phyloP scores from a whole-genome alignment of 495 filamentous ascomycete genomes.

The Recurvomyces mirabilis region DNA sequence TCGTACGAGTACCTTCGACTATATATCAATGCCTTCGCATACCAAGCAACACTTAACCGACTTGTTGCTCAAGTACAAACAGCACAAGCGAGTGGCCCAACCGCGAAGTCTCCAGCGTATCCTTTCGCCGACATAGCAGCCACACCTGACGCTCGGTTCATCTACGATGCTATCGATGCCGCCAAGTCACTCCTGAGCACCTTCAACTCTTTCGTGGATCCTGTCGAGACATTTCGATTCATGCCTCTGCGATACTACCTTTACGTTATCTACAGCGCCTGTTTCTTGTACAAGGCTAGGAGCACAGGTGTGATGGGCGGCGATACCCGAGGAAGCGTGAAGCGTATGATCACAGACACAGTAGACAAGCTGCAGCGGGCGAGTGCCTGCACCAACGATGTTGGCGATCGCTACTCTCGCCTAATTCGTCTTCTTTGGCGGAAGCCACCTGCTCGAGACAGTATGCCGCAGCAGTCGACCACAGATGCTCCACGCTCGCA shows the following conservation, averaged over 20 bases:
- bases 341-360: conserved; percentile 16
- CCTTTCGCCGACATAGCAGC: conserved; percentile 44
- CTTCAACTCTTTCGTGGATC: conserved; percentile 44
- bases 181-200: conserved; percentile 47
- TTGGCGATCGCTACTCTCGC: conserved; percentile 19
- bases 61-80: conserved; percentile 15
- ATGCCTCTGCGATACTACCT: conserved; percentile 51
- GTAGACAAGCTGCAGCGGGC: conserved; percentile 16
- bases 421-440: conserved; percentile 18
- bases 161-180: conserved; percentile 53
- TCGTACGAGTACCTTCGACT: conserved; percentile 21
- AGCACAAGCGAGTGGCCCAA: conserved; percentile 16
- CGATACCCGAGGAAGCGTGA: conserved; percentile 11
- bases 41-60: conserved; percentile 20
- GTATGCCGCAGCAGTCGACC: neutral
- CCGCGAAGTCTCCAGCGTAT: conserved; percentile 27
- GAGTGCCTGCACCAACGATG: conserved; percentile 18
- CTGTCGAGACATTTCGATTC: conserved; percentile 44
- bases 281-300: conserved; percentile 21
- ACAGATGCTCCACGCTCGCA: conserved; percentile 1
- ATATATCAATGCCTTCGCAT: conserved; percentile 21
- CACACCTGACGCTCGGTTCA: conserved; percentile 50
- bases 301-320: conserved; percentile 18
- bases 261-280: conserved; percentile 33
- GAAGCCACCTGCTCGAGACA: conserved; percentile 6